phyloP scores from a whole-genome alignment of 78 protist genomes.

The Tieghemostelium lacteum region DNA sequence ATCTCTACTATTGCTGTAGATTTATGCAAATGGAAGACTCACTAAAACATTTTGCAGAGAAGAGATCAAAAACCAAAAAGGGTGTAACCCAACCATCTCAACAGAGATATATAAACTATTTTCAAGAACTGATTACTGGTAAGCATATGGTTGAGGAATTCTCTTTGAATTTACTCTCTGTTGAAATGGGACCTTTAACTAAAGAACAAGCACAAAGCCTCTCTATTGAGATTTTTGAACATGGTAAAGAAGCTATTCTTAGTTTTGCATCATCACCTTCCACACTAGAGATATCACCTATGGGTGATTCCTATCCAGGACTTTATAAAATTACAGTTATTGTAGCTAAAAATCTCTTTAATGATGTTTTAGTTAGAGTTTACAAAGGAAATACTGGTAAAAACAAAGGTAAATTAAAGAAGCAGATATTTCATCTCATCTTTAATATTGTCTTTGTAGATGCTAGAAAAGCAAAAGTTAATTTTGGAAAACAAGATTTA shows the following conservation, averaged over 20 bases:
- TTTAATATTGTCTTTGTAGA: constrained; percentile 62
- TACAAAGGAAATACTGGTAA: constrained; percentile 32
- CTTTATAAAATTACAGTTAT: constrained; percentile 39
- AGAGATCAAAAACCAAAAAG: constrained; percentile 35
- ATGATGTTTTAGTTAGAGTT: constrained; percentile 58
- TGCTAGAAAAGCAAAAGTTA: background rate
- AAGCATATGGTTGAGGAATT: constrained; percentile 65
- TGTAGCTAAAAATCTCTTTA: constrained; percentile 24
- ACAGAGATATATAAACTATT: constrained; percentile 67
- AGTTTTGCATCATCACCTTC: constrained; percentile 44
- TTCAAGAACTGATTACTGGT: constrained; percentile 60
- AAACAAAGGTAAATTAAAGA: constrained; percentile 13
- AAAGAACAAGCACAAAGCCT: constrained; percentile 51
- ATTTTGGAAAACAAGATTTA: constrained; percentile 41
- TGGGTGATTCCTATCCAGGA: background rate
- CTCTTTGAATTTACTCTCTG: constrained; percentile 34
- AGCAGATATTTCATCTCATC: constrained; percentile 65
- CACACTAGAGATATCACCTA: constrained; percentile 22
- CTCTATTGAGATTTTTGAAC: constrained; percentile 61
- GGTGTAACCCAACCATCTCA: constrained; percentile 84
- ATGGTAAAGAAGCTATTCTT: constrained; percentile 42
- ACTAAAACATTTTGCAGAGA: constrained; percentile 55
- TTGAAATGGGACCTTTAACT: constrained; percentile 48
- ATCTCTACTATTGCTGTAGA: constrained; percentile 67
- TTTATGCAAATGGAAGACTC: constrained; percentile 48